Conservation (phyloP, 2,329 filamentous ascomycete species). For the Phialophora tarda region DNA sequence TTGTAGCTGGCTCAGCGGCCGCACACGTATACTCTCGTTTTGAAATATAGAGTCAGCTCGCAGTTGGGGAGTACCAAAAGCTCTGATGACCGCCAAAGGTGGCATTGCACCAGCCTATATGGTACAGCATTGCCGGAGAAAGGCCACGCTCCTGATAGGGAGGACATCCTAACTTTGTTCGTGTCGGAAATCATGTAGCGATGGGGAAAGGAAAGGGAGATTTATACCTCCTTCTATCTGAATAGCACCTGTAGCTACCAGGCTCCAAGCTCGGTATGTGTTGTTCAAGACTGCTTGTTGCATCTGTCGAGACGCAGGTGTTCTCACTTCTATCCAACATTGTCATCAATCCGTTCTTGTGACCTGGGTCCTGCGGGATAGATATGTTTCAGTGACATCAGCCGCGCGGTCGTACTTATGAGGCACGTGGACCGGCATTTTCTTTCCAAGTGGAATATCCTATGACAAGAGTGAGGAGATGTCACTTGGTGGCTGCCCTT, state of each 20-base stretch:
- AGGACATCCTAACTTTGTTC: not conserved
- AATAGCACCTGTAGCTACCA: not conserved
- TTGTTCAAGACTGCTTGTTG: too few relatives aligned
- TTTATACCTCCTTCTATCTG: not conserved
- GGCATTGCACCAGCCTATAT: not conserved
- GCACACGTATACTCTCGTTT: not conserved
- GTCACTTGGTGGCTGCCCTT: too few relatives aligned
- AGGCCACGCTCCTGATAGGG: not conserved
- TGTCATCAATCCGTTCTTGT: too few relatives aligned
- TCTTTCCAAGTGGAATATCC: too few relatives aligned
- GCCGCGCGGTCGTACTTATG: too few relatives aligned
- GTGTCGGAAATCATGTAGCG: not conserved
- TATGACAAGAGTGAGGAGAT: too few relatives aligned
- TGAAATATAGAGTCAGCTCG: not conserved
- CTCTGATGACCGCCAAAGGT: too few relatives aligned
- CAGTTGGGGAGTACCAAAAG: not conserved
- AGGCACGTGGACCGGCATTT: too few relatives aligned
- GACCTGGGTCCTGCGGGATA: too few relatives aligned
- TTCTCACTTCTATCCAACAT: too few relatives aligned
- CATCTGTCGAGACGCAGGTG: too few relatives aligned
- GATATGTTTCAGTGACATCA: too few relatives aligned
- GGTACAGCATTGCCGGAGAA: not conserved
- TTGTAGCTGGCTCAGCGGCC: not conserved
- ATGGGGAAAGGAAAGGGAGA: not conserved
- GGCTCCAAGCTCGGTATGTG: not conserved